Conservation (phyloP, 2,329 filamentous ascomycete species). For the Simplicillium aogashimaense region DNA sequence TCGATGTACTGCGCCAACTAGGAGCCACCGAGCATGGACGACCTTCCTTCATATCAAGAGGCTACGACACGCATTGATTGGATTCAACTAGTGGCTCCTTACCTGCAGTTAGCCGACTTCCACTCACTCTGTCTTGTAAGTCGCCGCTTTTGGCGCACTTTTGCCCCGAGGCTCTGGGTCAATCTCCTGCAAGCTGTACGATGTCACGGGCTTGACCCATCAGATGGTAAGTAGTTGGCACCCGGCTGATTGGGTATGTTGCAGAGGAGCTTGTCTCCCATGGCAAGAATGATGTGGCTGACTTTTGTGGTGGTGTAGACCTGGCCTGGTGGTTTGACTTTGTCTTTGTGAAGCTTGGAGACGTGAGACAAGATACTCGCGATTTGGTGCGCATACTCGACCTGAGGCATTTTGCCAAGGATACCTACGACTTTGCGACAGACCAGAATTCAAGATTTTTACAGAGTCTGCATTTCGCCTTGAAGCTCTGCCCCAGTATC, state of each 20-base stretch:
- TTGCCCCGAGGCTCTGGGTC: slow-evolving; percentile 43
- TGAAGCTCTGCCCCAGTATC: slow-evolving; percentile 30
- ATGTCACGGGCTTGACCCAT: slow-evolving; percentile 28
- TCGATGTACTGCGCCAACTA: no score
- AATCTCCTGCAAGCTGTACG: slow-evolving; percentile 33
- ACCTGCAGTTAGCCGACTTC: slow-evolving; percentile 30
- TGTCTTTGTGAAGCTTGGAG: slow-evolving; percentile 26
- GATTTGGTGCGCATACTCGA: slow-evolving; percentile 36
- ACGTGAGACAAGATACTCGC: slow-evolving; percentile 26
- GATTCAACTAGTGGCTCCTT: slow-evolving; percentile 36
- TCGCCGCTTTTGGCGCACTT: slow-evolving; percentile 33
- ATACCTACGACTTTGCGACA: slow-evolving; percentile 29
- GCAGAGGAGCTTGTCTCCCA: not conserved
- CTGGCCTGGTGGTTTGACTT: slow-evolving; percentile 38
- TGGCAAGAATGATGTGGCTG: not conserved
- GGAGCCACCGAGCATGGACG: slow-evolving; percentile 12
- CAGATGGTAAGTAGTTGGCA: slow-evolving; percentile 27
- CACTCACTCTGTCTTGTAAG: slow-evolving; percentile 37
- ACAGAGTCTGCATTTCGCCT: slow-evolving; percentile 26
- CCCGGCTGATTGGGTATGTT: not conserved
- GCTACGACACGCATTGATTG: slow-evolving; percentile 37
- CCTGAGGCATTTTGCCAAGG: slow-evolving; percentile 30
- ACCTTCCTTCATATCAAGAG: slow-evolving; percentile 43
- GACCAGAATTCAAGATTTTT: slow-evolving; percentile 21
- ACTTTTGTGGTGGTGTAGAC: slow-evolving; percentile 23